Evolutionary conservation across 2,329 filamentous ascomycete species (phyloP).

Genomic region (Pestalotiopsis sp.): DNA sequence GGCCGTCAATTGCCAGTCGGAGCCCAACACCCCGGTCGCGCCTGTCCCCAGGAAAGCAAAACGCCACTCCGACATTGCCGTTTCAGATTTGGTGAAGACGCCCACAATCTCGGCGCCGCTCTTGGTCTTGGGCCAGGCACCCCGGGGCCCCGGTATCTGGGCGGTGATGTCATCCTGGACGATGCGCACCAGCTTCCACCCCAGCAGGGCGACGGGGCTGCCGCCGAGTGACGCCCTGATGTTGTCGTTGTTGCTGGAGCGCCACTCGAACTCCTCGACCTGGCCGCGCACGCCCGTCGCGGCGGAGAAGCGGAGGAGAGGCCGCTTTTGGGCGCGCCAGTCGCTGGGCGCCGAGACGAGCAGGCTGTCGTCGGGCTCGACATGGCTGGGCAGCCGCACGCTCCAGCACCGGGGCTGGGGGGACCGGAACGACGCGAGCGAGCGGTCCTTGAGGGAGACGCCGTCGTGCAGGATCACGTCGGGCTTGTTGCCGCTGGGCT

Average conservation of each 20-base stretch:
- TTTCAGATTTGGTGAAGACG: background rate
- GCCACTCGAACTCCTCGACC: constrained; percentile 6
- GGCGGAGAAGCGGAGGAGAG: background rate
- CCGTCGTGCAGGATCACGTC: constrained; percentile 7
- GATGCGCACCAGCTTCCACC: constrained; percentile 5
- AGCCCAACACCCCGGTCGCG: background rate
- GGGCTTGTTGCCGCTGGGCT: constrained; percentile 8
- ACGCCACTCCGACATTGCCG: background rate
- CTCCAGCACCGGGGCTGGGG: background rate
- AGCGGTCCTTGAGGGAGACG: background rate
- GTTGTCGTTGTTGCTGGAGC: constrained; percentile 8
- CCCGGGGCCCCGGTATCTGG: background rate
- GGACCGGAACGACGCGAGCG: constrained; percentile 5
- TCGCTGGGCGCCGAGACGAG: constrained; percentile 4
- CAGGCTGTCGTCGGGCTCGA: constrained; percentile 1
- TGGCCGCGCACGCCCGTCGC: background rate
- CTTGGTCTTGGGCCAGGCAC: constrained; percentile 4
- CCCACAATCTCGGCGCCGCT: constrained; percentile 4
- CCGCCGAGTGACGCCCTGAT: constrained; percentile 3
- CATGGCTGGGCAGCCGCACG: constrained; percentile 1
- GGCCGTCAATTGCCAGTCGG: background rate
- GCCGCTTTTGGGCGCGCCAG: constrained; percentile 7
- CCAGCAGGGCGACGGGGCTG: background rate
- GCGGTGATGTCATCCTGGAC: background rate
- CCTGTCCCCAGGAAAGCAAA: constrained; percentile 3